Conservation (phyloP, 1,139 yeast species). For the Candida sojae region DNA sequence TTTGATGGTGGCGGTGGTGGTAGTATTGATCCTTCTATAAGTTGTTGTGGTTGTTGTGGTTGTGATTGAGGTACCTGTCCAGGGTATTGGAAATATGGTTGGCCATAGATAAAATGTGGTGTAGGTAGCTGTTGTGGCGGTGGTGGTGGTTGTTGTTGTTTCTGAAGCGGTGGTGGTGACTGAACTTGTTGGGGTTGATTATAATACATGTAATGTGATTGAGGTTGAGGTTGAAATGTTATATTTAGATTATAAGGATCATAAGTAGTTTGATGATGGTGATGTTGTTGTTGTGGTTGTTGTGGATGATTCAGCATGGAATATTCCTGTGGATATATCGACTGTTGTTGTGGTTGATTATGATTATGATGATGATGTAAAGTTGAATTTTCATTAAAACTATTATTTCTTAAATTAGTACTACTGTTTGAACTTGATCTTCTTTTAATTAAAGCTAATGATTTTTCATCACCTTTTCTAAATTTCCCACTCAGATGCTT, state of each 20-base stretch:
- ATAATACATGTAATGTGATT: conserved; percentile 14
- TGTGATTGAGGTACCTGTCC: not conserved
- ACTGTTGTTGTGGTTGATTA: conserved; percentile 10
- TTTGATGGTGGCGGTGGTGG: not conserved
- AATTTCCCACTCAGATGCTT: conserved; percentile 81
- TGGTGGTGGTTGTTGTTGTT: conserved; percentile 3
- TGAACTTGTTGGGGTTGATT: conserved; percentile 7
- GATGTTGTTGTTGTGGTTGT: too few species aligned
- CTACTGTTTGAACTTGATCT: conserved; percentile 45
- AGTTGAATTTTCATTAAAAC: conserved; percentile 12
- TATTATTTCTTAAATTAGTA: conserved; percentile 17
- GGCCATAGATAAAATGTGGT: not conserved
- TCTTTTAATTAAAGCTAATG: conserved; percentile 67
- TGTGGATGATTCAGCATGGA: not conserved
- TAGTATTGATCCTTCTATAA: not conserved
- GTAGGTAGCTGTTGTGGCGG: not conserved
- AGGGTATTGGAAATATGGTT: not conserved
- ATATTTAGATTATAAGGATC: conserved; percentile 5
- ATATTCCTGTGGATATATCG: not conserved
- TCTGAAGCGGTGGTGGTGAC: conserved; percentile 12
- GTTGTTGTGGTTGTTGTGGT: conserved; percentile 11
- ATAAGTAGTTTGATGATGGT: not conserved
- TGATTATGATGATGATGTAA: conserved; percentile 10
- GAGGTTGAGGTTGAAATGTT: conserved; percentile 4
- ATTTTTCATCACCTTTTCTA: conserved; percentile 70